Evolutionary conservation across 768 basidiomycete genomes (phyloP).

Genomic region (Podaxis rugospora): DNA sequence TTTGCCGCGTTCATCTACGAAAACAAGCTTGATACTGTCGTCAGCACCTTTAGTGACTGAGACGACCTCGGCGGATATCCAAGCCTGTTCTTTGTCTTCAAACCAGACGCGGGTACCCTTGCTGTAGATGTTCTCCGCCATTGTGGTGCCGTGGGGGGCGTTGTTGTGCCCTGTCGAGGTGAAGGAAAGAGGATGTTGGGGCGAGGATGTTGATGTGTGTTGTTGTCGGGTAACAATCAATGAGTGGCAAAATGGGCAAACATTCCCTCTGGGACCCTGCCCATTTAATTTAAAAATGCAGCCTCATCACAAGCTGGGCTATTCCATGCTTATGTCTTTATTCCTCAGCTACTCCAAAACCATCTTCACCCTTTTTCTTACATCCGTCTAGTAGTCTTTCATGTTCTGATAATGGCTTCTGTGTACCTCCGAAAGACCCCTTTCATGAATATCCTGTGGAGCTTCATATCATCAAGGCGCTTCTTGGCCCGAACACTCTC

Average conservation of each 20-base stretch:
- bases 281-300: too few relatives aligned
- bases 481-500: conserved; percentile 38
- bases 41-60: conserved; percentile 58
- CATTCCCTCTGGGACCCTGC: too few relatives aligned
- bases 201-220: conserved; percentile 14
- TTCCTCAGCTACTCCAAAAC: neutral
- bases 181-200: conserved; percentile 16
- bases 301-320: too few relatives aligned
- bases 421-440: neutral
- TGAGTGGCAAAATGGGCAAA: conserved; percentile 1
- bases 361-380: neutral
- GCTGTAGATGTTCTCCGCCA: conserved; percentile 92
- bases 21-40: conserved; percentile 78
- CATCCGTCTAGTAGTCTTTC: neutral
- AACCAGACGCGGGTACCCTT: conserved; percentile 91
- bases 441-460: neutral
- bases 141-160: conserved; percentile 28
- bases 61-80: conserved; percentile 86
- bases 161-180: conserved; percentile 27
- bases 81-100: conserved; percentile 90
- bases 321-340: neutral
- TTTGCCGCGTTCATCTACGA: conserved; percentile 91
- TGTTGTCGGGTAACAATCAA: conserved; percentile 12
- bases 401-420: neutral
- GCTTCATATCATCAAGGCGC: conserved; percentile 20